Evolutionary conservation across 2,329 filamentous ascomycete genomes (phyloP).

Genomic region (Chaetomiaceae sp.): DNA sequence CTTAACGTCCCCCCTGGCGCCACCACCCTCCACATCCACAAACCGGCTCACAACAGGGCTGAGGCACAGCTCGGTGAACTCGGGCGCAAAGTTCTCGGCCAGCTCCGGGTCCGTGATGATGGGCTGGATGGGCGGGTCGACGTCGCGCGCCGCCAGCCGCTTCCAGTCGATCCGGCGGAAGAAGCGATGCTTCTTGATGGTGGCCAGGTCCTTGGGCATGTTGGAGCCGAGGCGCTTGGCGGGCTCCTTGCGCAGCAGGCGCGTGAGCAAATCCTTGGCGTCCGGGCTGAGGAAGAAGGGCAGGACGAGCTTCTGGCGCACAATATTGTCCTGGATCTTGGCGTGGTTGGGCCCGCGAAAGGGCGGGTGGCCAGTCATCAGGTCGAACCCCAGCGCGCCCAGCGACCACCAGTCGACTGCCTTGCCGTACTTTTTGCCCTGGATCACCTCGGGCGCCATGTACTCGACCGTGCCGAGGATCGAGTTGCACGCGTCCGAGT

Average conservation of each 20-base stretch:
- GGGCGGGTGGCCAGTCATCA: slow-evolving; percentile 87
- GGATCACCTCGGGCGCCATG: slow-evolving; percentile 95
- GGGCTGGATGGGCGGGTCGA: slow-evolving; percentile 85
- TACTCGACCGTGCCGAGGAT: slow-evolving; percentile 95
- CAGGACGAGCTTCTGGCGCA: slow-evolving; percentile 82
- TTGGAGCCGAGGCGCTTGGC: slow-evolving; percentile 81
- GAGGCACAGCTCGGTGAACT: slow-evolving; percentile 82
- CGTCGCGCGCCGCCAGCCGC: slow-evolving; percentile 72
- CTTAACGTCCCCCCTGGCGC: slow-evolving; percentile 34
- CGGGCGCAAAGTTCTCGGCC: slow-evolving; percentile 91
- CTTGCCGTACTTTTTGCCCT: slow-evolving; percentile 84
- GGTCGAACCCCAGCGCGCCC: slow-evolving; percentile 84
- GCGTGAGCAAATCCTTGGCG: slow-evolving; percentile 87
- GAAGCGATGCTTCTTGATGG: slow-evolving; percentile 89
- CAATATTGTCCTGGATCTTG: slow-evolving; percentile 93
- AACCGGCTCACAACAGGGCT: slow-evolving; percentile 59
- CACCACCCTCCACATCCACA: slow-evolving; percentile 30
- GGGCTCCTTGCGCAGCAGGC: slow-evolving; percentile 88
- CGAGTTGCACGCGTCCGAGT: slow-evolving; percentile 72
- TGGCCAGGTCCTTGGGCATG: slow-evolving; percentile 82
- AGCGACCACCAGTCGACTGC: slow-evolving; percentile 99
- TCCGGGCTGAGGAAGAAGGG: slow-evolving; percentile 90
- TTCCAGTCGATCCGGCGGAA: slow-evolving; percentile 97
- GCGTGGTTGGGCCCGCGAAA: slow-evolving; percentile 88
- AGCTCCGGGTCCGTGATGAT: slow-evolving; percentile 93